phyloP scores from a whole-genome alignment of 495 filamentous ascomycete genomes.

The Sordaria brevicollis region DNA sequence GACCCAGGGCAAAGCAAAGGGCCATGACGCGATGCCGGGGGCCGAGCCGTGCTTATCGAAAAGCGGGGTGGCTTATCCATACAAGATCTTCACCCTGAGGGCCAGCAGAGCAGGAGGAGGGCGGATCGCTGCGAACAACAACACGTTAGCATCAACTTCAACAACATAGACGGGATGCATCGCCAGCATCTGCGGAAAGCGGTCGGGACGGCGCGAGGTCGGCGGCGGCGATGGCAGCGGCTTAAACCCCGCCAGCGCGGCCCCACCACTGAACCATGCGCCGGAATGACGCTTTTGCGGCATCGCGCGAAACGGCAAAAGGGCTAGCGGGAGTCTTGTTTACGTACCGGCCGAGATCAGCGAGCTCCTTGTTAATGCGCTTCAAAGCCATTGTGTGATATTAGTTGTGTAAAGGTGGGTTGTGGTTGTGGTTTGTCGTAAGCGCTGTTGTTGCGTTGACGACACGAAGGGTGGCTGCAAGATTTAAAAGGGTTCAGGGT shows the following conservation, averaged over 20 bases:
- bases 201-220: not conserved
- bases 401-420: slow-evolving; percentile 24
- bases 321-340: not conserved
- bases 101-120: slow-evolving; percentile 96
- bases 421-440: slow-evolving; percentile 8
- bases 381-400: slow-evolving; percentile 80
- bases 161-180: not conserved
- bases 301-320: slow-evolving; percentile 4
- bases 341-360: slow-evolving; percentile 94
- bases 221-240: not conserved
- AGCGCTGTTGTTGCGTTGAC: slow-evolving; percentile 2
- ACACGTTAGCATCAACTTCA: slow-evolving; percentile 29
- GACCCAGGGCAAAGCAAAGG: not conserved
- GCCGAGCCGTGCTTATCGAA: slow-evolving; percentile 2
- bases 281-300: slow-evolving; percentile 11
- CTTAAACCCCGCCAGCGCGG: slow-evolving; percentile 9
- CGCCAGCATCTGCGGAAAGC: not conserved
- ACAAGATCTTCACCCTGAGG: slow-evolving; percentile 96
- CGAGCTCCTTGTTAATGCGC: slow-evolving; percentile 99
- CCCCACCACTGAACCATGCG: slow-evolving; percentile 14
- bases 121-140: slow-evolving; percentile 65
- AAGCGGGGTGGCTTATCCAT: slow-evolving; percentile 33
- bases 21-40: not conserved
- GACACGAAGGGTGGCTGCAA: slow-evolving; percentile 8
- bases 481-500: slow-evolving; percentile 17